Base-by-base conservation (phyloP, 129 eudicot species). In the Helichrysum umbraculigerum region DNA sequence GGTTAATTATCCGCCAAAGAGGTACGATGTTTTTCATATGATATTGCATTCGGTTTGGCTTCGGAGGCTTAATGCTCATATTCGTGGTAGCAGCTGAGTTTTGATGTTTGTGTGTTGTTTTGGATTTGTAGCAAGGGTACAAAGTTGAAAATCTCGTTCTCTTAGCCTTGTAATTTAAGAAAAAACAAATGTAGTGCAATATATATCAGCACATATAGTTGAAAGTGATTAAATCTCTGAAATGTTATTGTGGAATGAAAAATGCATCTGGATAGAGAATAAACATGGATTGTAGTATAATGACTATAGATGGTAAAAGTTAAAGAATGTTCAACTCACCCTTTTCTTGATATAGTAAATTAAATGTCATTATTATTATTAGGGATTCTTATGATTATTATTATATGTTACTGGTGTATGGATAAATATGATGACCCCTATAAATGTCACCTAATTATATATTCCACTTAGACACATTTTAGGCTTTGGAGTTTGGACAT, bases 11-110 rank as follows among this genome's bases (percentile, higher is more conserved):
- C 70, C 84, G 15, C 91, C 91, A 5, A 81, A 84, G 61, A 80
- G 91, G 80, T 91, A 66, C 47, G 93, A 86, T 37, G 65, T 91
- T 6, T 91, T 88, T 78, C 93, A 91, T 67, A 91, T 86, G 94
- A 76, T 86, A 33, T 70, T 88, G 50, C 97, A 88, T 68, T 91
- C 97, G 2, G 70, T 91, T 76, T 91, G 97, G 97, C 88, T 91
- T 20, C 67, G 97, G 52, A 82, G 93, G 21, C 84, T 91, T 65
- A 91, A 88, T 79, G 80, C 80, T 34, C 80, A 41, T 52, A 66
- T 76, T 25, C 73, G 15, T 51, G 41, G 5, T 28, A 66, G 28
- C 17, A 66, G 67, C 66, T 76, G 73, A 76, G 39, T 52, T 76
- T 22, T 22, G 39, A 33, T 52, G 34, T 32, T 32, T 16, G 62